Conservation (phyloP, 148 eudicot species). For the Oxyria digyna region DNA sequence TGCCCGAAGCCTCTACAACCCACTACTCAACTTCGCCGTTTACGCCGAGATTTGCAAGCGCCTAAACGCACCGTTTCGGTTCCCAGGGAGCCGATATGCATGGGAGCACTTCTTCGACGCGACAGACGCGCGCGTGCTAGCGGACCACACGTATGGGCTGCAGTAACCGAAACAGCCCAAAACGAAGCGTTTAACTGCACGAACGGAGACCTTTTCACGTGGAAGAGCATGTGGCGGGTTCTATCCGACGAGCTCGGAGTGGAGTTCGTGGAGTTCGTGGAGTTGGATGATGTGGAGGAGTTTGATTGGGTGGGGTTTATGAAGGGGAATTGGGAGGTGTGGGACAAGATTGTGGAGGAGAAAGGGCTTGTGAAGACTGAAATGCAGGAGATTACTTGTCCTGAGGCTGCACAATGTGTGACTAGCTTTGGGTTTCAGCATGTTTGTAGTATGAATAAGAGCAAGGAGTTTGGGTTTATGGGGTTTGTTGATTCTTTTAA, state of each 20-base stretch:
- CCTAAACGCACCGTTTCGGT: slow-evolving; percentile 19
- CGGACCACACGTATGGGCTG: slow-evolving; percentile 48
- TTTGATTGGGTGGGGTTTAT: slow-evolving; percentile 24
- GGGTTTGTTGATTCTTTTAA: slow-evolving; percentile 22
- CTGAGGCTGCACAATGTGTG: slow-evolving; percentile 10
- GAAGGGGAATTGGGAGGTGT: slow-evolving; percentile 28
- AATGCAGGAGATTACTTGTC: slow-evolving; percentile 26
- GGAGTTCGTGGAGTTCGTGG: slow-evolving; percentile 20
- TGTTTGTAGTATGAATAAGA: slow-evolving; percentile 38
- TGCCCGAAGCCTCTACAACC: slow-evolving; percentile 24
- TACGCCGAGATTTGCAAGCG: slow-evolving; percentile 38
- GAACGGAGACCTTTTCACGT: slow-evolving; percentile 43
- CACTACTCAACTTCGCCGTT: slow-evolving; percentile 17
- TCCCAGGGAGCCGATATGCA: slow-evolving; percentile 20
- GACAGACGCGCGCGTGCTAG: slow-evolving; percentile 31
- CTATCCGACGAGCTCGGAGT: slow-evolving; percentile 26
- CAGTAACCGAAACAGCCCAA: slow-evolving; percentile 12
- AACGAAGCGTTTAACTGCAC: slow-evolving; percentile 41
- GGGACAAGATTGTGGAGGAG: slow-evolving; percentile 35
- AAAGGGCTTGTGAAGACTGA: slow-evolving; percentile 22
- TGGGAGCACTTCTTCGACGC: slow-evolving; percentile 32
- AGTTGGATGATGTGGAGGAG: slow-evolving; percentile 12
- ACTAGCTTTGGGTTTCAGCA: slow-evolving; percentile 12
- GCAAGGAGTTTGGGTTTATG: slow-evolving; percentile 30
- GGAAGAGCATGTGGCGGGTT: slow-evolving; percentile 38